Conservation (phyloP, 352 stramenopile genomes). For the Pythium volutum region DNA sequence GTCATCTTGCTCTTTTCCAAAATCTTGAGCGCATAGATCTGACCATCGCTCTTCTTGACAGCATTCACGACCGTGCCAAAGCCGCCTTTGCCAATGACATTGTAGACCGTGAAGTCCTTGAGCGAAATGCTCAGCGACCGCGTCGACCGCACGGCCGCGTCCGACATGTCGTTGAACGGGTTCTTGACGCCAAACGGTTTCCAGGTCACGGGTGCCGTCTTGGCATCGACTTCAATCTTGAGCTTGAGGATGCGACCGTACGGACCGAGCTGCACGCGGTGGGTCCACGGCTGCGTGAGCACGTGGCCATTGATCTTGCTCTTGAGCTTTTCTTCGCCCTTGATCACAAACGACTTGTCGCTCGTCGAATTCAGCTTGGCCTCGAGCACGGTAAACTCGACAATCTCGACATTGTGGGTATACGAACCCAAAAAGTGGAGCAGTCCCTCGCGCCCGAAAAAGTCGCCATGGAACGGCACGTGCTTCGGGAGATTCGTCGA, state of each 20-base stretch:
- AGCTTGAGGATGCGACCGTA: constrained; percentile 82
- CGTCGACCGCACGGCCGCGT: constrained; percentile 78
- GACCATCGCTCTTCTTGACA: constrained; percentile 87
- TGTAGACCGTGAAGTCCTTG: constrained; percentile 90
- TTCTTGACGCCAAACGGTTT: constrained; percentile 80
- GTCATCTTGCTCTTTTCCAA: constrained; percentile 89
- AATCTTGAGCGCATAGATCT: constrained; percentile 91
- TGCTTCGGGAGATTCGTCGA: constrained; percentile 79
- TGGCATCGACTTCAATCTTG: constrained; percentile 73
- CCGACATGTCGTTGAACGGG: constrained; percentile 73
- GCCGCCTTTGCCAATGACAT: constrained; percentile 86
- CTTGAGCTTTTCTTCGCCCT: constrained; percentile 79
- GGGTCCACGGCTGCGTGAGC: constrained; percentile 73
- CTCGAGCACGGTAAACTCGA: constrained; percentile 78
- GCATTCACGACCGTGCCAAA: constrained; percentile 89
- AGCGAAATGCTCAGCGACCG: constrained; percentile 85
- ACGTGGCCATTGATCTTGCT: constrained; percentile 69
- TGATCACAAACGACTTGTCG: constrained; percentile 69
- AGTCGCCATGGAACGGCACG: constrained; percentile 75
- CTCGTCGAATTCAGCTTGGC: constrained; percentile 48
- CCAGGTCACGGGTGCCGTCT: constrained; percentile 68
- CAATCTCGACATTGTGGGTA: constrained; percentile 71
- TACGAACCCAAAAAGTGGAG: constrained; percentile 77
- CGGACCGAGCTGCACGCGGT: constrained; percentile 74
- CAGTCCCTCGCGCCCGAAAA: constrained; percentile 81